These are phyloP conservation scores for Sordaria brevicollis DNA, from an alignment of 495 filamentous ascomycete genomes.

Conservation along the genomic window DNA sequence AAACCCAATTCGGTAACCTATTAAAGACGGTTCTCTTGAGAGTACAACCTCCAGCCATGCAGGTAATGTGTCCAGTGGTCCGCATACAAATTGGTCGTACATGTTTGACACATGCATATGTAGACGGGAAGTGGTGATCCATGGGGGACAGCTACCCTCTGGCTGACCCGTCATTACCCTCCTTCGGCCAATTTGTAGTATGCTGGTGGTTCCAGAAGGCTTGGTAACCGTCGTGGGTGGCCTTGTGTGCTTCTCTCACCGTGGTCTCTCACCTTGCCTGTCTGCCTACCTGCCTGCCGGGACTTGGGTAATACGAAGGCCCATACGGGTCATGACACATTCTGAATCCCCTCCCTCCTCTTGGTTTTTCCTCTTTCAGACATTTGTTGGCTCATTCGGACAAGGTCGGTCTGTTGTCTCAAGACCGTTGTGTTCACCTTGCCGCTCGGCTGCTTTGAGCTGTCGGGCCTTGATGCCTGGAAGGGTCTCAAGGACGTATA, in stretches of 20 bases:
- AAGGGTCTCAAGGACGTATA: constrained; percentile 1
- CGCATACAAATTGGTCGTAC: neutral
- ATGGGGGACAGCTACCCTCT: neutral
- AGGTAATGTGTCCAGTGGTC: neutral
- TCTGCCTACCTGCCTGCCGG: neutral
- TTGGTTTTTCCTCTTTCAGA: neutral
- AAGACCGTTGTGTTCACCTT: neutral
- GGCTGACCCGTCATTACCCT: neutral
- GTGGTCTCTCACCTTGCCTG: neutral
- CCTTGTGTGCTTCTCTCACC: neutral
- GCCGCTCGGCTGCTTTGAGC: neutral
- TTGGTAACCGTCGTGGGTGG: neutral
- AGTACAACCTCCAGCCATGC: neutral
- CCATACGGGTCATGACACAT: neutral
- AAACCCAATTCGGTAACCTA: neutral
- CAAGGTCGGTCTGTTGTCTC: neutral
- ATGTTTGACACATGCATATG: neutral
- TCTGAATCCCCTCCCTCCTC: neutral
- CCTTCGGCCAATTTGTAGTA: neutral
- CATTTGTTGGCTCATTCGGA: neutral
- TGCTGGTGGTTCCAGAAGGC: neutral
- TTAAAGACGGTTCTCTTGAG: neutral
- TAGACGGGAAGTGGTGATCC: neutral
- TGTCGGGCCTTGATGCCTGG: neutral
- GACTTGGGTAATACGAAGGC: neutral